Base-by-base conservation (phyloP, 2,329 filamentous ascomycete genomes). In the Fusarium graminum region DNA sequence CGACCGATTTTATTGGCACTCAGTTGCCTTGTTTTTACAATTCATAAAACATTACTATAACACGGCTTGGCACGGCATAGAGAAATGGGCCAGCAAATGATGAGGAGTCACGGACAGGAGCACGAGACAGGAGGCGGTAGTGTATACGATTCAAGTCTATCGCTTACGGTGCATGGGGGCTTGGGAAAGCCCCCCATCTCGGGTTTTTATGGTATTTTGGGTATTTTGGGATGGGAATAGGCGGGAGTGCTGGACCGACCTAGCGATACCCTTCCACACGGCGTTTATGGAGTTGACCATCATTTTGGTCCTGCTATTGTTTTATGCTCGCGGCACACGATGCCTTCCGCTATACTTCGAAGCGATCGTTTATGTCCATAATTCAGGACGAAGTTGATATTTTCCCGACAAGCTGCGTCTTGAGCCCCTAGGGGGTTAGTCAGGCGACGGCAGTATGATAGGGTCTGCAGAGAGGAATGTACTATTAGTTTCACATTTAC, bases 111-210 rank as follows among this genome's bases (percentile, higher is more conserved):
- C 64, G 66, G 63, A 53, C 30, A 40, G 47, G 66, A 55, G 55
- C 19, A 54, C 26, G 43, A 63, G 61, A 62, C 44, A 49, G 57
- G 47, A 52, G 65, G 66, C 56, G 66, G 65, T 65, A 65, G 58
- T 74, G 72, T 72, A 72, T 71, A 74, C 68, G 68, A 72, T 74
- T 74, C 69, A 58, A 71, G 67, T 69, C 71, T 66, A 70, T 74
- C 68, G 70, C 69, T 73, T 65, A 63, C 62, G 67, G 64, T 69
- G 70, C 64, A 68, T 65, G 59, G 61, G 60, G 34, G 40, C 49
- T 52, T 54, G 29, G 53, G 46, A 53, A 57, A 51, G 42, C 59
- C 53, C 63, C 44, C 50, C 52, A 65, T 68, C 57, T 69, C 58
- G 54, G 60, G 46, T 45, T 54, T 67, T 66, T 40, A 49, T 58